Conservation (phyloP, 2,329 filamentous ascomycete species). For the Aureobasidium leucospermi region DNA sequence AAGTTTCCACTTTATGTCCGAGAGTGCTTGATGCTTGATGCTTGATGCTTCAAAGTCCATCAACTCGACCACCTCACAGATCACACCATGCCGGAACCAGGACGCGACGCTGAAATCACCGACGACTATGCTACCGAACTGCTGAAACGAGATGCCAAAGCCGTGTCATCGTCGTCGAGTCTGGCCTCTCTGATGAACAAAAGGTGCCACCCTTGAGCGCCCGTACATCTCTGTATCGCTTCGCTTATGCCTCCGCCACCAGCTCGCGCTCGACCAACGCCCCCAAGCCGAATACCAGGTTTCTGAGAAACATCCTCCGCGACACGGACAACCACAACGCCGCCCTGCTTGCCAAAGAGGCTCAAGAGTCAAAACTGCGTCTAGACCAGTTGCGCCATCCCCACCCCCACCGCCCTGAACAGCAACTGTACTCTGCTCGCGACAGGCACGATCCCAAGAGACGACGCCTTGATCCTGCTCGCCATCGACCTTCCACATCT, state of each 20-base stretch:
- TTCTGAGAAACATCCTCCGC: conserved; percentile 79
- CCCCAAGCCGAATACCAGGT: conserved; percentile 86
- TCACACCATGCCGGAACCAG: conserved; percentile 12
- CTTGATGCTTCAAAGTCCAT: not conserved
- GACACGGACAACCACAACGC: conserved; percentile 87
- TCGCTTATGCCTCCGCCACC: not conserved
- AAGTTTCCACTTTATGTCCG: not conserved
- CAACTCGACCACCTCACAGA: not conserved
- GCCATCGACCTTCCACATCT: not conserved
- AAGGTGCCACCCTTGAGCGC: conserved; percentile 33
- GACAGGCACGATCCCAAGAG: conserved; percentile 13
- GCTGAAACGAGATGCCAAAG: conserved; percentile 71
- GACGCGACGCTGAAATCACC: conserved; percentile 40
- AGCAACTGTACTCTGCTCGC: conserved; percentile 15
- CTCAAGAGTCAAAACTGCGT: conserved; percentile 66
- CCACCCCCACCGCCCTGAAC: conserved; percentile 18
- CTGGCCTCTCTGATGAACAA: conserved; percentile 58
- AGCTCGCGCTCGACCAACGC: conserved; percentile 26
- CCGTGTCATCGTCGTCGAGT: conserved; percentile 62
- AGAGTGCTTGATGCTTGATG: not conserved
- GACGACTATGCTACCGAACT: conserved; percentile 76
- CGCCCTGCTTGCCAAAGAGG: conserved; percentile 75
- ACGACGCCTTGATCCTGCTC: not conserved
- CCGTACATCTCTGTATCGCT: conserved; percentile 17
- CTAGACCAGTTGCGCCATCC: conserved; percentile 49